Base-by-base conservation (phyloP, 768 basidiomycete species). In the Cyclocybe cylindracea region DNA sequence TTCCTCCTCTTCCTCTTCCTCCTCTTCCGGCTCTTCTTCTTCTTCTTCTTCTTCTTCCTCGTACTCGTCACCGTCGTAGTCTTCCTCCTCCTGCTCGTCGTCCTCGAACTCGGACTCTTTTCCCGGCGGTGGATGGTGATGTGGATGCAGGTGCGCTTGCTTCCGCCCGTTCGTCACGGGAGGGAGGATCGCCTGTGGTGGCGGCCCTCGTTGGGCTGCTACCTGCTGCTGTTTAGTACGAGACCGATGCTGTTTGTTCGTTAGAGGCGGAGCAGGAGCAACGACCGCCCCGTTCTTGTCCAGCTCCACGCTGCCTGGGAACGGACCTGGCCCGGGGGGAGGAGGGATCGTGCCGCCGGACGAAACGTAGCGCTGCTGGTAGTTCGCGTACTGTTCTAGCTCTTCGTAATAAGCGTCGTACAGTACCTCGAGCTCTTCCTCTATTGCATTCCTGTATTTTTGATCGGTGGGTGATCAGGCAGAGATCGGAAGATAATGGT, bases 401-500 rank as follows among this genome's bases (percentile, higher is more conserved):
- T 98, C 96, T 72, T 97, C 93, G 85, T 98, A 98, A 84, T 98
- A 99, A 79, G 95, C 94, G 83, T 98, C 96, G 84, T 99, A 99
- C 76, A 98, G 87, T 78, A 94, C 92, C 80, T 98, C 94, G 73
- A 99, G 89, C 80, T 99, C 97, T 78, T 95, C 92, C 79, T 99
- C 97, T 78, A 99, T 98, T 58, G 95, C 95, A 78, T 89, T 88
- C 63, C 92, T 95, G 62, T 58, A 48, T 38, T 47, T 50, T 60
- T 61, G 59, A 62, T 65, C 61, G 60, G 58, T 47, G 46, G 58
- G 36, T 54, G 65, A 66, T 66, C 65, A 58, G 61, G 59, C 53
- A 43, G 51, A 62, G 65, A 69, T 67, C 64, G 59, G 60, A 56
- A 64, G 62, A 66, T 66, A 63, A 58, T 57, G 55, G 42, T 49